A percentile compares a stretch with the other conserved stretches of the same genome.
Evolutionary conservation across 352 stramenopile genomes (phyloP).

Genomic region (Peronosclerospora sorghi): DNA sequence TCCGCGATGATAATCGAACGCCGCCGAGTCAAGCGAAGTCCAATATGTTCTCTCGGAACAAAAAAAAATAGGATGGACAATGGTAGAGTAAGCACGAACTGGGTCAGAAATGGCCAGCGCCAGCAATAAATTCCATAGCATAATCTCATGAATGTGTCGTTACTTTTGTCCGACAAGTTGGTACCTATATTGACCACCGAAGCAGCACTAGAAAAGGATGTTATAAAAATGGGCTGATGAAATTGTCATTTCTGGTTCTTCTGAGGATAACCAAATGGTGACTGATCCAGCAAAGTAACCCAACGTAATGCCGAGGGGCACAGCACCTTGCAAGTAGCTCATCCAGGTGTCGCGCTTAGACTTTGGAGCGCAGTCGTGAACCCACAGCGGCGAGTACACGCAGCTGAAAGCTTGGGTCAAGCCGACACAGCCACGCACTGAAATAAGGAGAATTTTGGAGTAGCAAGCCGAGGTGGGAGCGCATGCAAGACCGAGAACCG

Average conservation of each 20-base stretch:
- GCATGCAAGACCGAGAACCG: conserved; percentile 60
- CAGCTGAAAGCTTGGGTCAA: no score
- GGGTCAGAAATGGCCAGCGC: conserved; percentile 77
- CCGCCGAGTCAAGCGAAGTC: conserved; percentile 36
- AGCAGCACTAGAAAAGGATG: conserved; percentile 10
- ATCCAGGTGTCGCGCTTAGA: no score
- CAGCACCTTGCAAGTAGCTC: no score
- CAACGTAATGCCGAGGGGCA: no score
- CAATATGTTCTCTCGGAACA: conserved; percentile 59
- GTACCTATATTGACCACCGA: conserved; percentile 8
- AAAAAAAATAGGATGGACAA: conserved; percentile 74
- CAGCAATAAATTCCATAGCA: conserved; percentile 79
- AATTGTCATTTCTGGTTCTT: conserved; percentile 3
- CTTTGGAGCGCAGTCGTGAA: no score
- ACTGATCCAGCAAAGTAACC: no score
- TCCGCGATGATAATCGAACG: conserved; percentile 60
- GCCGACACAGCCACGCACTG: no score
- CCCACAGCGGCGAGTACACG: no score
- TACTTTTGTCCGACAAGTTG: conserved; percentile 26
- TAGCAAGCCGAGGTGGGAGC: conserved; percentile 47
- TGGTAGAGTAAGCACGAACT: conserved; percentile 62
- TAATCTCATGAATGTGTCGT: conserved; percentile 23
- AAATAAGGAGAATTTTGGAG: no score
- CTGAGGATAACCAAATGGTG: no score
- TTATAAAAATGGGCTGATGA: conserved; percentile 4